A percentile compares a stretch with the other conserved stretches of the same genome.
These are phyloP conservation scores for Colletotrichum phormii DNA, from an alignment of 2,329 filamentous ascomycete species.

Conservation along the genomic window DNA sequence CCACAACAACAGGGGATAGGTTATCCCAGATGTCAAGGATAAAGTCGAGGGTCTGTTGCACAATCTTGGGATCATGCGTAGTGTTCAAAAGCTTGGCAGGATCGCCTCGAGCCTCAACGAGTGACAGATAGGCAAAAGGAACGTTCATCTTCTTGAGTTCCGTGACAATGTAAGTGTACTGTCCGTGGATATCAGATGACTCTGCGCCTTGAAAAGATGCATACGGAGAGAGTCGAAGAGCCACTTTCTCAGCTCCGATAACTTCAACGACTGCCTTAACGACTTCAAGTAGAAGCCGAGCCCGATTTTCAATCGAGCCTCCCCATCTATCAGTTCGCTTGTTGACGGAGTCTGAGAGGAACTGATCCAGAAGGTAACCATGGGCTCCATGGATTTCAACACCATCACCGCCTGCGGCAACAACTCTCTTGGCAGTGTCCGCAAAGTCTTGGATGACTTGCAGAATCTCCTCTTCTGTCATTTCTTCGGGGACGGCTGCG, in stretches of 20 bases:
- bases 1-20: conserved; percentile 42
- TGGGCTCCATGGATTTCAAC: conserved; percentile 67
- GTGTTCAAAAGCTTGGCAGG: conserved; percentile 45
- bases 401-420: conserved; percentile 72
- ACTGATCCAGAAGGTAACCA: conserved; percentile 70
- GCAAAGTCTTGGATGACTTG: conserved; percentile 67
- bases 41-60: conserved; percentile 42
- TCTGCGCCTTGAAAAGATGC: conserved; percentile 42
- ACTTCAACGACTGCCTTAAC: conserved; percentile 44
- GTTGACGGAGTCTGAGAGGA: conserved; percentile 54
- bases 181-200: conserved; percentile 38
- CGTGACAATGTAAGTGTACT: conserved; percentile 41
- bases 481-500: conserved; percentile 60
- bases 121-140: conserved; percentile 43
- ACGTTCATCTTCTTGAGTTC: conserved; percentile 42
- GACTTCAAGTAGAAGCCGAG: conserved; percentile 58
- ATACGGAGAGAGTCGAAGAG: conserved; percentile 52
- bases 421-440: conserved; percentile 59
- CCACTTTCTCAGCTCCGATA: conserved; percentile 49
- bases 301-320: conserved; percentile 60
- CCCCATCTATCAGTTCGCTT: conserved; percentile 63
- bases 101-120: conserved; percentile 44
- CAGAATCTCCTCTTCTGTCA: conserved; percentile 72
- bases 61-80: conserved; percentile 49
- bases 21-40: conserved; percentile 46